These are phyloP conservation scores for Backusella tuberculispora DNA, from an alignment of 192 early-diverging fungal genomes.

Conservation along the genomic window DNA sequence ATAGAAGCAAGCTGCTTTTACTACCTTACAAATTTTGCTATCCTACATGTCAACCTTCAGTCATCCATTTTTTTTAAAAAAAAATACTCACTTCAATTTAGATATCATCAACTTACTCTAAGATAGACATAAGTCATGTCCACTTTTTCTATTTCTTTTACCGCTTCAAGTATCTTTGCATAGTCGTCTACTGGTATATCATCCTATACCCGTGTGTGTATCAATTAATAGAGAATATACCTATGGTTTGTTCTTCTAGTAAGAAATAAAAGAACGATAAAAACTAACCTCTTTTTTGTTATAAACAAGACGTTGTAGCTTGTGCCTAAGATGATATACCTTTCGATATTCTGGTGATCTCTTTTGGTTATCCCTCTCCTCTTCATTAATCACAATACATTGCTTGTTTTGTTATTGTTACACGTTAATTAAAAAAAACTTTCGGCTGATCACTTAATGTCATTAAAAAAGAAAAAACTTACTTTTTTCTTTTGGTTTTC, in stretches of 20 bases:
- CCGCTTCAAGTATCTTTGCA: constrained; percentile 25
- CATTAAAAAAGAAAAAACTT: neutral
- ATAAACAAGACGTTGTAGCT: constrained; percentile 37
- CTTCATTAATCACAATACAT: neutral
- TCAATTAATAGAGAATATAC: too few species aligned
- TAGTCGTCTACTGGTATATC: constrained; percentile 37
- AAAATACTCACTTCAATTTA: neutral
- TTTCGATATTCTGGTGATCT: constrained; percentile 23
- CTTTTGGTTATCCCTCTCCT: neutral
- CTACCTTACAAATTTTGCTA: constrained; percentile 43
- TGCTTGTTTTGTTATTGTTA: neutral
- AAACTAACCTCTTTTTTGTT: constrained; percentile 33
- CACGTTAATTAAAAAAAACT: neutral
- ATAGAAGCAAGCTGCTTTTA: constrained; percentile 34
- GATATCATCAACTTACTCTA: constrained; percentile 23
- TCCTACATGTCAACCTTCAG: constrained; percentile 17
- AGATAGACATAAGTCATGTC: constrained; percentile 32
- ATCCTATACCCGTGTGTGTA: constrained; percentile 8
- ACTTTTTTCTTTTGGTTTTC: constrained; percentile 3
- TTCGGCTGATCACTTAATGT: neutral
- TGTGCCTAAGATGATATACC: constrained; percentile 37
- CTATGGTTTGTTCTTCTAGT: neutral
- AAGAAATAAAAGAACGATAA: neutral
- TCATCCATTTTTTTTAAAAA: neutral
- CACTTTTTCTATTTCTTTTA: constrained; percentile 36